Evolutionary conservation across 345 rosid genomes (phyloP).

Genomic region (Gossypium raimondii): DNA sequence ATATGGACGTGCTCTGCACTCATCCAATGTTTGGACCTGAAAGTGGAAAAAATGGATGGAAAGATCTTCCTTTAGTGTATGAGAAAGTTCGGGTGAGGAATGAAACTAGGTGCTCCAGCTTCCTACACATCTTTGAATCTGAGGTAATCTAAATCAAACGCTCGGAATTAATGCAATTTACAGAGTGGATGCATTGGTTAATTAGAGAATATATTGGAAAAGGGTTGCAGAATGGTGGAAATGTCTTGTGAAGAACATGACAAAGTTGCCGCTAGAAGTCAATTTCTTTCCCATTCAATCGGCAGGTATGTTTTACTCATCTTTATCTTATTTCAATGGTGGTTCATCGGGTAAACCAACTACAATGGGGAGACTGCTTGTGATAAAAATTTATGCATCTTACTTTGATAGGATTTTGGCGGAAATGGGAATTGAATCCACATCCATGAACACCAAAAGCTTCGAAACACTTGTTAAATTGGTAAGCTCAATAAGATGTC

Average conservation of each 20-base stretch:
- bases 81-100: slow-evolving; percentile 48
- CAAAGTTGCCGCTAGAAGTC: slow-evolving; percentile 49
- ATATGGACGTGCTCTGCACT: slow-evolving; percentile 54
- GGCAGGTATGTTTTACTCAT: slow-evolving; percentile 34
- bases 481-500: slow-evolving; percentile 3
- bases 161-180: background rate
- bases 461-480: slow-evolving; percentile 37
- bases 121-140: slow-evolving; percentile 42
- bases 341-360: background rate
- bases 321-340: background rate
- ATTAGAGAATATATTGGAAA: background rate
- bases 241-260: slow-evolving; percentile 63
- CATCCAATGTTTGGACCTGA: slow-evolving; percentile 71
- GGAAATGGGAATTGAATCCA: slow-evolving; percentile 43
- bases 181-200: background rate
- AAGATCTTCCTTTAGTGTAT: slow-evolving; percentile 39
- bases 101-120: slow-evolving; percentile 29
- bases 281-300: slow-evolving; percentile 47
- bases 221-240: slow-evolving; percentile 71
- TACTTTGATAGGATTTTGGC: slow-evolving; percentile 27
- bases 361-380: too few species aligned
- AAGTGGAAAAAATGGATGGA: slow-evolving; percentile 57
- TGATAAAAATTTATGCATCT: background rate
- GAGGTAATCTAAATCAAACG: slow-evolving; percentile 28
- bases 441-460: slow-evolving; percentile 38